A percentile compares a stretch with the other conserved stretches of the same genome.
Evolutionary conservation across 1,284 basidiomycete species (phyloP).

Genomic region (Sparassis latifolia): DNA sequence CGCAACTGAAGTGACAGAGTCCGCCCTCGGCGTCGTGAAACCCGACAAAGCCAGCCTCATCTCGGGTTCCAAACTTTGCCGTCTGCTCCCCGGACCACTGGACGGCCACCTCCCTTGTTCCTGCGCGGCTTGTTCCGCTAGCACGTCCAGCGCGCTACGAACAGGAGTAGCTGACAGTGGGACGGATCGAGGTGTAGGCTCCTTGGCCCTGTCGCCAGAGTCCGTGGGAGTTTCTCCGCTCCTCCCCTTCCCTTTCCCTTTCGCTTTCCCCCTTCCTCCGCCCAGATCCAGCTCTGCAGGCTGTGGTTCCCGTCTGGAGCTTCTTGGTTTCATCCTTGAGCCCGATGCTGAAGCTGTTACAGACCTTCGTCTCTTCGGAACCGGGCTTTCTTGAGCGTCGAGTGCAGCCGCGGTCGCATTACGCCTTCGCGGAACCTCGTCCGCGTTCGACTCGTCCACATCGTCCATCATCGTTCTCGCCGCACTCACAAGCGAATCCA

Average conservation of each 20-base stretch:
- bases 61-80: slow-evolving; percentile 5
- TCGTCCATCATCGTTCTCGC: slow-evolving; percentile 50
- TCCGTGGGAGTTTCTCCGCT: neutral
- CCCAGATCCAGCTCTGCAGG: neutral
- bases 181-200: neutral
- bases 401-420: slow-evolving; percentile 7
- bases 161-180: slow-evolving; percentile 7
- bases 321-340: no score
- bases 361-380: slow-evolving; percentile 19
- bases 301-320: no score
- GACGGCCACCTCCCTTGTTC: slow-evolving; percentile 22
- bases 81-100: neutral
- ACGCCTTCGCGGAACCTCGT: slow-evolving; percentile 10
- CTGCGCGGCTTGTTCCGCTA: slow-evolving; percentile 63
- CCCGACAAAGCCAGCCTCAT: neutral
- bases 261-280: neutral
- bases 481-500: slow-evolving; percentile 53
- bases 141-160: slow-evolving; percentile 51
- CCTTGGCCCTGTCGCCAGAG: neutral
- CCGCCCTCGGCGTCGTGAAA: neutral
- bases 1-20: no score
- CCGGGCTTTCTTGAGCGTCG: slow-evolving; percentile 13
- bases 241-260: neutral
- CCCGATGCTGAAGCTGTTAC: slow-evolving; percentile 2
- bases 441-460: slow-evolving; percentile 18